A percentile compares a stretch with the other conserved stretches of the same genome.
Conservation (phyloP, 257 asterid genomes). For the Solanum medicagineum region DNA sequence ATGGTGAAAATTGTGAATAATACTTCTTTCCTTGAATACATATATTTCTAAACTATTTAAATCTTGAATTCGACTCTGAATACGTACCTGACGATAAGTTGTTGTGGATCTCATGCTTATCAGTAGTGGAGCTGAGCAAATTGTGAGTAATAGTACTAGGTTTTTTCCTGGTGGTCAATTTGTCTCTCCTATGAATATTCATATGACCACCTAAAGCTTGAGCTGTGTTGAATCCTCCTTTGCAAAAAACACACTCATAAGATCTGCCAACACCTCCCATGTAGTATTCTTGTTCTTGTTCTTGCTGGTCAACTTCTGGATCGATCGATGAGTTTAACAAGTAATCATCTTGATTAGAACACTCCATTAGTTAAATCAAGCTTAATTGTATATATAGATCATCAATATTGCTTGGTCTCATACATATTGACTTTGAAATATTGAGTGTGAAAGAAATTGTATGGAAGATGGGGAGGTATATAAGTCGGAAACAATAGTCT, state of each 20-base stretch:
- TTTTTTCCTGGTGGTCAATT: conserved; percentile 17
- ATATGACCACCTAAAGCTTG: conserved; percentile 88
- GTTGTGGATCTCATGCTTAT: neutral
- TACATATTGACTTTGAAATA: neutral
- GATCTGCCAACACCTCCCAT: conserved; percentile 37
- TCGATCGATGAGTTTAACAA: conserved; percentile 1
- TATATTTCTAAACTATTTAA: neutral
- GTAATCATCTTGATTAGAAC: conserved; percentile 14
- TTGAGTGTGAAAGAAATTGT: neutral
- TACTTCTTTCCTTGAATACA: neutral
- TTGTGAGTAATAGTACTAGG: neutral
- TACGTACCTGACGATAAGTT: neutral
- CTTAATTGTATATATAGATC: neutral
- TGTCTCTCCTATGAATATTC: conserved; percentile 69
- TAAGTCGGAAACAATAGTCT: neutral
- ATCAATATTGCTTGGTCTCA: neutral
- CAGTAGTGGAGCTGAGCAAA: neutral
- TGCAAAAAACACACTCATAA: conserved; percentile 71
- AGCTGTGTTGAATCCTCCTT: conserved; percentile 71
- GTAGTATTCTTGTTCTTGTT: neutral
- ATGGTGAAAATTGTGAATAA: neutral
- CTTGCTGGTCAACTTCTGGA: conserved; percentile 4
- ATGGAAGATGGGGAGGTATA: neutral
- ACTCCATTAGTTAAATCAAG: conserved; percentile 14
- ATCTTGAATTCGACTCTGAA: neutral